Conservation (phyloP, 306 rosid species). For the Lathyrus tuberosus region DNA sequence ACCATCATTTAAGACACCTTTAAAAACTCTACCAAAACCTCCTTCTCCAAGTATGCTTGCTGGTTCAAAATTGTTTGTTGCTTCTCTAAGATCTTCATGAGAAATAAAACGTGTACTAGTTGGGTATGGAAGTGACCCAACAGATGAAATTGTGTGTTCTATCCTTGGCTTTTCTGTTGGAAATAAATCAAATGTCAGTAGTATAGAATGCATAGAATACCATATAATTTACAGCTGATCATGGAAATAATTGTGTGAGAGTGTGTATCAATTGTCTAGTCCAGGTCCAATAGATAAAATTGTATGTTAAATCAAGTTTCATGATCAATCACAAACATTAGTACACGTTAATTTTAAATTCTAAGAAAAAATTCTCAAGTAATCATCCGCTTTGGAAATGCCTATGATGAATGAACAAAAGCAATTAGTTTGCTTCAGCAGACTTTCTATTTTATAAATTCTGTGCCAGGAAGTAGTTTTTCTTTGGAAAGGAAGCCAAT, state of each 20-base stretch:
- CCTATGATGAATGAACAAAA: neutral
- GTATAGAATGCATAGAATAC: slow-evolving; percentile 16
- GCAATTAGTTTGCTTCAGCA: neutral
- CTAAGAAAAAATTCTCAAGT: neutral
- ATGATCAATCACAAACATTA: slow-evolving; percentile 6
- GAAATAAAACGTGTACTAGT: slow-evolving; percentile 89
- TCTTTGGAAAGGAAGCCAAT: slow-evolving; percentile 11
- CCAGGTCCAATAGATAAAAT: neutral
- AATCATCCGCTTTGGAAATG: slow-evolving; percentile 14
- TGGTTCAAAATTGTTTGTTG: slow-evolving; percentile 90
- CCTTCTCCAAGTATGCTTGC: slow-evolving; percentile 92
- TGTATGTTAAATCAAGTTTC: neutral
- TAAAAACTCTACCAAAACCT: slow-evolving; percentile 90
- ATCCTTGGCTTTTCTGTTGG: slow-evolving; percentile 68
- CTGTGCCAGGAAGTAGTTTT: slow-evolving; percentile 21
- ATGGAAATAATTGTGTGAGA: neutral
- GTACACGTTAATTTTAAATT: neutral
- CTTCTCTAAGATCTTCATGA: slow-evolving; percentile 92
- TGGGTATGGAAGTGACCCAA: slow-evolving; percentile 81
- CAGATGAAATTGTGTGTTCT: slow-evolving; percentile 50
- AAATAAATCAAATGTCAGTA: slow-evolving; percentile 25
- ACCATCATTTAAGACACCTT: slow-evolving; percentile 90
- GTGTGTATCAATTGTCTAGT: slow-evolving; percentile 16
- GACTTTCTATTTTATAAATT: neutral
- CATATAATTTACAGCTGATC: neutral